These are phyloP conservation scores for Mortierella sp. DNA, from an alignment of 371 early-diverging fungal genomes.

Conservation along the genomic window DNA sequence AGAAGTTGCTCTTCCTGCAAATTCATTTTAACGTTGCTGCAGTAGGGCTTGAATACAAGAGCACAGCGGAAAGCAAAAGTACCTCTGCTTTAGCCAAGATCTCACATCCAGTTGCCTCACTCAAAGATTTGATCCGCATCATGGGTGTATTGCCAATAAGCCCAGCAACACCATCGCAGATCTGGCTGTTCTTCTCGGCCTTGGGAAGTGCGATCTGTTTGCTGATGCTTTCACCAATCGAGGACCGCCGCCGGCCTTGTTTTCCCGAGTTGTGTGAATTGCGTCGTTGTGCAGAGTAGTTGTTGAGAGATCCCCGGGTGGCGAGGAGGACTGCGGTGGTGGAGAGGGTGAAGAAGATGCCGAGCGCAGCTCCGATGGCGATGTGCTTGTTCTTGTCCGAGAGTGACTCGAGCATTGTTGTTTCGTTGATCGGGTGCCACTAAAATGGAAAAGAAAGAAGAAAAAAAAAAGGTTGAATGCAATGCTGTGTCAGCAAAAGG, in stretches of 20 bases:
- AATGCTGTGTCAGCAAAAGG: not conserved
- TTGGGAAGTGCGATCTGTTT: constrained; percentile 32
- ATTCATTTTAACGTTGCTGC: not conserved
- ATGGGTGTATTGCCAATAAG: constrained; percentile 94
- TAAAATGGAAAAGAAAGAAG: not conserved
- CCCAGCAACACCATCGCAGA: constrained; percentile 79
- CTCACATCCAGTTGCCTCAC: constrained; percentile 91
- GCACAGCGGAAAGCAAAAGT: not conserved
- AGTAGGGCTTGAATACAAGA: not conserved
- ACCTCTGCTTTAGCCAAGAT: constrained; percentile 75
- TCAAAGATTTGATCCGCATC: constrained; percentile 86
- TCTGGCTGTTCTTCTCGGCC: constrained; percentile 28
- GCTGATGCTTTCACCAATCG: constrained; percentile 34
- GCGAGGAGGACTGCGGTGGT: constrained; percentile 50
- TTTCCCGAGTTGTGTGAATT: constrained; percentile 5
- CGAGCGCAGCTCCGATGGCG: constrained; percentile 54
- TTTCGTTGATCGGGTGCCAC: not conserved
- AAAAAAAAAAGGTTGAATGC: not conserved
- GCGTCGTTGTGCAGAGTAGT: not conserved
- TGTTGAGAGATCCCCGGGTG: constrained; percentile 14
- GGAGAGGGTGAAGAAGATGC: constrained; percentile 53
- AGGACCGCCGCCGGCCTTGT: constrained; percentile 28
- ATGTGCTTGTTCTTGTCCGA: constrained; percentile 57
- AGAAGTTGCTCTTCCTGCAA: not conserved
- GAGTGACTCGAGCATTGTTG: constrained; percentile 40